These are phyloP conservation scores for Neospermospora avenae DNA, from an alignment of 2,329 filamentous ascomycete genomes.

Conservation along the genomic window DNA sequence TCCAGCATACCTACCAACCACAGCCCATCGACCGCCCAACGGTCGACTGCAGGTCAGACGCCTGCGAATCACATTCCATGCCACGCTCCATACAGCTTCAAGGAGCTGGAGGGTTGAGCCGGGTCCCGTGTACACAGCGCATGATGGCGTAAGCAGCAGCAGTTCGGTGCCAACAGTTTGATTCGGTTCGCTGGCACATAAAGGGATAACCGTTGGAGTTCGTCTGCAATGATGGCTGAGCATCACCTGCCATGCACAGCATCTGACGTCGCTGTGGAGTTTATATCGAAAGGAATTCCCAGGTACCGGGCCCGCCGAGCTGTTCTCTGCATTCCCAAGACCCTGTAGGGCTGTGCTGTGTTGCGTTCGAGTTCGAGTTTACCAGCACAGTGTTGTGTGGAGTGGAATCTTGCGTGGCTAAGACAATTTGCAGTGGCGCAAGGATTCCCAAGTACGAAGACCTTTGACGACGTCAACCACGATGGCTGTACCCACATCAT, in stretches of 20 bases:
- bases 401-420: too few species aligned
- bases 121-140: not conserved
- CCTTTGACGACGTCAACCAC: too few species aligned
- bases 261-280: slow-evolving; percentile 14
- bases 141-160: slow-evolving; percentile 1
- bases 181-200: too few species aligned
- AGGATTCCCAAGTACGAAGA: not conserved
- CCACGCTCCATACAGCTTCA: too few species aligned
- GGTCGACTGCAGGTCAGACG: not conserved
- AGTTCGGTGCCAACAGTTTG: too few species aligned
- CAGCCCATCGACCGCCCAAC: not conserved
- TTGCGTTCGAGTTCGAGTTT: too few species aligned
- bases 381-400: too few species aligned
- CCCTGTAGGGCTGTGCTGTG: too few species aligned
- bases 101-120: not conserved
- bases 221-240: slow-evolving; percentile 11
- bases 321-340: not conserved
- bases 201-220: not conserved
- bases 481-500: too few species aligned
- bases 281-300: not conserved
- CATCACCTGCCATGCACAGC: not conserved
- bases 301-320: slow-evolving; percentile 16
- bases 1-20: not conserved
- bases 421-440: not conserved
- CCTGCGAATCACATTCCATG: slow-evolving; percentile 8